phyloP scores from a whole-genome alignment of 768 basidiomycete species.

The Calvatia gigantea region DNA sequence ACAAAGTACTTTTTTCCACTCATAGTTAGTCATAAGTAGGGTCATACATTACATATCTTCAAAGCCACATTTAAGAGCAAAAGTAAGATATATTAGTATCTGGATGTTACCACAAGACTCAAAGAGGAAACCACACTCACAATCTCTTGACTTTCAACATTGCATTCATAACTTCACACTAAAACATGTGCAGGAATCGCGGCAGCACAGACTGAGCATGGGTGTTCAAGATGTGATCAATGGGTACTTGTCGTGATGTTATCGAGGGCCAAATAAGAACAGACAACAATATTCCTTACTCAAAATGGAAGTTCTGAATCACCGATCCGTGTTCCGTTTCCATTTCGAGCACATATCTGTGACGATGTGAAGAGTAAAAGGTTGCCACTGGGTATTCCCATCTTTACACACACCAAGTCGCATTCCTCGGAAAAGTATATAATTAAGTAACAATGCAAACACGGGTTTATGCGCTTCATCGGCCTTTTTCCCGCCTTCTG shows the following conservation, averaged over 20 bases:
- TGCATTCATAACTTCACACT: no score
- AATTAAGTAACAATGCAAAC: slow-evolving; percentile 12
- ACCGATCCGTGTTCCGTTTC: slow-evolving; percentile 1
- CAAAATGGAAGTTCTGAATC: slow-evolving; percentile 1
- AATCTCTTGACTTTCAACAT: no score
- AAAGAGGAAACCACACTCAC: no score
- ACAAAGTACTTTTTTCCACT: no score
- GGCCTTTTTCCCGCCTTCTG: slow-evolving; percentile 9
- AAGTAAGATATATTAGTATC: no score
- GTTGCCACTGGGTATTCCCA: slow-evolving; percentile 9
- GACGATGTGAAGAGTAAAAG: slow-evolving; percentile 11
- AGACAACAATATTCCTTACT: not conserved
- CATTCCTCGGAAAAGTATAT: slow-evolving; percentile 13
- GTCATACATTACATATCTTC: no score
- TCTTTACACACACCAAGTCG: slow-evolving; percentile 11
- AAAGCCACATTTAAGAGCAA: no score
- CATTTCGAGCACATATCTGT: slow-evolving; percentile 4
- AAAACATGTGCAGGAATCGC: no score
- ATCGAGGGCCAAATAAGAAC: slow-evolving; percentile 20
- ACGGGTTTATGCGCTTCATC: slow-evolving; percentile 8
- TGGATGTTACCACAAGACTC: no score
- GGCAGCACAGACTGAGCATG: no score
- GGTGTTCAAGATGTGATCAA: slow-evolving; percentile 8
- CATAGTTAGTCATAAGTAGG: no score
- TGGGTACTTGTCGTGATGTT: slow-evolving; percentile 22